A percentile compares a stretch with the other conserved stretches of the same genome.
phyloP scores from a whole-genome alignment of 2,329 filamentous ascomycete genomes.

The Ambrosiella cleistominuta region DNA sequence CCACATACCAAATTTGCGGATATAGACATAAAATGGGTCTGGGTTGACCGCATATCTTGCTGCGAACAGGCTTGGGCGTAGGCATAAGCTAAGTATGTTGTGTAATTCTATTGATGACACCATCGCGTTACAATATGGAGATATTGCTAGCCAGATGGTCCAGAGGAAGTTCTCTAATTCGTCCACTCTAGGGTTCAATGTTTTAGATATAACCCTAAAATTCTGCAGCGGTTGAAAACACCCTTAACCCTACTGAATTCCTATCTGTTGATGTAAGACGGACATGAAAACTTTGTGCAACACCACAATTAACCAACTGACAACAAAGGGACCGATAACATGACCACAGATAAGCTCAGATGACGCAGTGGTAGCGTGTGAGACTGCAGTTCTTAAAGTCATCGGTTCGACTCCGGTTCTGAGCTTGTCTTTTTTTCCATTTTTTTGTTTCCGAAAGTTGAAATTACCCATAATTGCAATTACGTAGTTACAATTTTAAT shows the following conservation, averaged over 20 bases:
- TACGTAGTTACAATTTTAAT: not conserved
- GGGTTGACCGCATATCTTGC: not conserved
- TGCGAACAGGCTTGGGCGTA: not conserved
- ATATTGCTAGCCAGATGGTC: not conserved
- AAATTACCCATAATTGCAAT: not conserved
- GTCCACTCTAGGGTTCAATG: no score
- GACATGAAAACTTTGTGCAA: not conserved
- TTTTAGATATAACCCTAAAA: not conserved
- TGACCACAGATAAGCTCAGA: not conserved
- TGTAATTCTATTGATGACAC: not conserved
- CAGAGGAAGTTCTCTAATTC: no score
- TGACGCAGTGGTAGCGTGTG: slow-evolving; percentile 12
- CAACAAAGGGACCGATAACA: not conserved
- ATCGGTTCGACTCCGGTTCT: slow-evolving; percentile 13
- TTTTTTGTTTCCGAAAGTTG: not conserved
- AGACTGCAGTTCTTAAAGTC: slow-evolving; percentile 13
- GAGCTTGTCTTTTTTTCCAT: slow-evolving; percentile 5
- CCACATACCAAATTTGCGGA: not conserved
- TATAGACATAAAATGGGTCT: not conserved
- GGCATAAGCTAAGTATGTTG: not conserved
- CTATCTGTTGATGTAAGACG: not conserved
- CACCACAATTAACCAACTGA: not conserved
- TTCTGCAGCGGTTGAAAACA: not conserved
- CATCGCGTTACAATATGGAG: not conserved
- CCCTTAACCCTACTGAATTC: not conserved